Conservation (phyloP, 306 rosid genomes). For the Trichosanthes truncata region DNA sequence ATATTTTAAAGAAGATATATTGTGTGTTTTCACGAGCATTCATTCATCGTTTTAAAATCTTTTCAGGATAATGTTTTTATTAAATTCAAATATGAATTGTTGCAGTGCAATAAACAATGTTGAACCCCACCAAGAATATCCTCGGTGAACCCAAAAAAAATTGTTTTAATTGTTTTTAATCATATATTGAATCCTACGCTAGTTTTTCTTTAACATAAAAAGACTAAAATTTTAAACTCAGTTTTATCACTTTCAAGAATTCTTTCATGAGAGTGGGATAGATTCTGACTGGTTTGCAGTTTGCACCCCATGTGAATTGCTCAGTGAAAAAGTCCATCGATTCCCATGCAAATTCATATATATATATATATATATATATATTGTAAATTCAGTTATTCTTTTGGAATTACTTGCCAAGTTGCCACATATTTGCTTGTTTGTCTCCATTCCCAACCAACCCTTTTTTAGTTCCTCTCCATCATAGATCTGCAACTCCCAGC, state of each 20-base stretch:
- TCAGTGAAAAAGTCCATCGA: slow-evolving; percentile 7
- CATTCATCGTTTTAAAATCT: too few species aligned
- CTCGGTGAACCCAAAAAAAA: too few species aligned
- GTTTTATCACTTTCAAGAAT: neutral
- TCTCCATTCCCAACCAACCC: neutral
- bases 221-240: neutral
- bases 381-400: neutral
- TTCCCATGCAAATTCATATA: neutral
- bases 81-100: neutral
- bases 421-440: slow-evolving; percentile 1
- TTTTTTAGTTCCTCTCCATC: neutral
- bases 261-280: slow-evolving; percentile 4
- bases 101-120: too few species aligned
- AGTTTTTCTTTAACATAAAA: neutral
- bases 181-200: neutral
- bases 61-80: too few species aligned
- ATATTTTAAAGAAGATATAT: too few species aligned
- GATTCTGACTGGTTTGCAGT: slow-evolving; percentile 1
- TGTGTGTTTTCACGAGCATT: too few species aligned
- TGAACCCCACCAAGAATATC: too few species aligned
- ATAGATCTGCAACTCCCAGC: slow-evolving; percentile 3
- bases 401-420: slow-evolving; percentile 5
- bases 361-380: neutral
- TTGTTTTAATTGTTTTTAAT: neutral
- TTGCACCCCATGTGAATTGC: slow-evolving; percentile 10